A percentile compares a stretch with the other conserved stretches of the same genome.
Evolutionary conservation across 495 filamentous ascomycete genomes (phyloP).

Genomic region (Neurospora sp.): DNA sequence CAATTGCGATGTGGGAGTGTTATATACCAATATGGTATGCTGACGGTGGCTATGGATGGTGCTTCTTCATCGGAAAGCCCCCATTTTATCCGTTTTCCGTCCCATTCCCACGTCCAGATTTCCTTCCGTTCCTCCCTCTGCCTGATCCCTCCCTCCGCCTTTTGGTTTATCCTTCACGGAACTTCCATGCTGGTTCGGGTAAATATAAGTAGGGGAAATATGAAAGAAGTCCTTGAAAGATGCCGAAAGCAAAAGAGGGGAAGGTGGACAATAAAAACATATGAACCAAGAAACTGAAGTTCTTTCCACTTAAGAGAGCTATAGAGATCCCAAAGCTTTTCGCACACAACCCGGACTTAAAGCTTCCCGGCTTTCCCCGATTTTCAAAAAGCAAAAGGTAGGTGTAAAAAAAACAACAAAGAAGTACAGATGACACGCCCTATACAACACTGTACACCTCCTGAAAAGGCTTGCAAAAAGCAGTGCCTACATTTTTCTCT

Average conservation of each 20-base stretch:
- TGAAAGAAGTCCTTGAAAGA: background rate
- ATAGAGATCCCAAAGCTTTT: background rate
- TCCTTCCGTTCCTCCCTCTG: conserved; percentile 5
- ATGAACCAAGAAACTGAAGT: background rate
- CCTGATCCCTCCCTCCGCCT: background rate
- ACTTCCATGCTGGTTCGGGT: background rate
- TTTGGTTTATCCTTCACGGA: background rate
- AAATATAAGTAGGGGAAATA: background rate
- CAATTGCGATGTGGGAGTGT: background rate
- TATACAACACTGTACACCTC: background rate
- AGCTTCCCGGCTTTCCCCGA: background rate
- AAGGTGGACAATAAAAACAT: background rate
- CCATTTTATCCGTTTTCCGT: conserved; percentile 1
- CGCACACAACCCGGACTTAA: background rate
- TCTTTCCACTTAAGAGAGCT: background rate
- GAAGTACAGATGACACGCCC: background rate
- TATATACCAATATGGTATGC: background rate
- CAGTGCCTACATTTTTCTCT: background rate
- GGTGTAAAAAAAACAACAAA: background rate
- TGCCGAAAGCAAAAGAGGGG: background rate
- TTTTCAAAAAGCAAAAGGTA: background rate
- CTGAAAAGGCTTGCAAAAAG: background rate
- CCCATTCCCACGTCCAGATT: conserved; percentile 6
- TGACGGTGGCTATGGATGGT: background rate
- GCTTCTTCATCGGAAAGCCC: conserved; percentile 5